phyloP scores from a whole-genome alignment of 2,329 filamentous ascomycete species.

The Didymella lethalis region DNA sequence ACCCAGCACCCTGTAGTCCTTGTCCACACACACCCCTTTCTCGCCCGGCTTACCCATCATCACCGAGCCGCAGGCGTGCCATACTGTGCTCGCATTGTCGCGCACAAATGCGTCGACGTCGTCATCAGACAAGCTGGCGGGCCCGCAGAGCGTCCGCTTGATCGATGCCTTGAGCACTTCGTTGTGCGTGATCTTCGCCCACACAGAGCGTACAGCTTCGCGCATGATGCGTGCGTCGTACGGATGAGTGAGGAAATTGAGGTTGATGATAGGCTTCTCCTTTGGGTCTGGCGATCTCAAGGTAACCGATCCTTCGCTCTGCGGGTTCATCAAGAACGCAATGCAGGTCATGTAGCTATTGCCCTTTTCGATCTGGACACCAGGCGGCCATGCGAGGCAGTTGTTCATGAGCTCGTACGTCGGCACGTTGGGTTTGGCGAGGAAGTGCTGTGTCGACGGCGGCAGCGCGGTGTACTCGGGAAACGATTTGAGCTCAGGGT shows the following conservation, averaged over 20 bases:
- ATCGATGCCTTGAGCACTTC: slow-evolving; percentile 60
- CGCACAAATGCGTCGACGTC: slow-evolving; percentile 56
- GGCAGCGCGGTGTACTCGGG: slow-evolving; percentile 58
- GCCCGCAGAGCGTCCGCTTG: slow-evolving; percentile 55
- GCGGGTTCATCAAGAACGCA: slow-evolving; percentile 60
- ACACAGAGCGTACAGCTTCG: slow-evolving; percentile 50
- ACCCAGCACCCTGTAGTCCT: slow-evolving; percentile 48
- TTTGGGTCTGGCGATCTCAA: slow-evolving; percentile 62
- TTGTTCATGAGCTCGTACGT: slow-evolving; percentile 62
- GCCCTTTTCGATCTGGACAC: slow-evolving; percentile 43
- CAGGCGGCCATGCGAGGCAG: slow-evolving; percentile 36
- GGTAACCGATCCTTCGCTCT: slow-evolving; percentile 60
- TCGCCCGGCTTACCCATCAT: slow-evolving; percentile 50
- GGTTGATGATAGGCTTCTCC: slow-evolving; percentile 62
- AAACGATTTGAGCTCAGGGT: slow-evolving; percentile 51
- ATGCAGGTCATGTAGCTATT: slow-evolving; percentile 41
- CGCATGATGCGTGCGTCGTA: slow-evolving; percentile 58
- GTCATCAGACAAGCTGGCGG: slow-evolving; percentile 56
- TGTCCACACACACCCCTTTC: slow-evolving; percentile 49
- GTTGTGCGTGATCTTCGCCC: slow-evolving; percentile 55
- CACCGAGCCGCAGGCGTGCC: slow-evolving; percentile 50
- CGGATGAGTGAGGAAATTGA: slow-evolving; percentile 61
- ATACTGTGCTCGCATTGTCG: slow-evolving; percentile 43
- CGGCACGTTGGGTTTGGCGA: slow-evolving; percentile 62
- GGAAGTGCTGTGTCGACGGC: slow-evolving; percentile 52